phyloP scores from a whole-genome alignment of 352 stramenopile species.

The Aphanomyces euteiches region DNA sequence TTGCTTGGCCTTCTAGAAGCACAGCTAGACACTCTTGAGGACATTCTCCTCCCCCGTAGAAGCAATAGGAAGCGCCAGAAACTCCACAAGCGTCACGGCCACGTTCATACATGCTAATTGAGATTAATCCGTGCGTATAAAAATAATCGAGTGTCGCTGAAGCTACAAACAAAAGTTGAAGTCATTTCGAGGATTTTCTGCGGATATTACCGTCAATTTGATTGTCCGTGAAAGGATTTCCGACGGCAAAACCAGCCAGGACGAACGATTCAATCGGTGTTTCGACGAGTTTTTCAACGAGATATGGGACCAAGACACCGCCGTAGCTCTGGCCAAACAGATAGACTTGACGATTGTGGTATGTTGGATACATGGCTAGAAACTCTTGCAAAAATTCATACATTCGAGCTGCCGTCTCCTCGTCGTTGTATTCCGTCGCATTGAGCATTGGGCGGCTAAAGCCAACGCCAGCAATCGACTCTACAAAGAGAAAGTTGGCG shows the following conservation, averaged over 20 bases:
- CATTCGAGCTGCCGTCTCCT: not conserved
- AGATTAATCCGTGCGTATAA: conserved; percentile 73
- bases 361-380: conserved; percentile 52
- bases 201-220: not conserved
- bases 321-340: conserved; percentile 37
- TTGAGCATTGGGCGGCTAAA: conserved; percentile 57
- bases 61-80: conserved; percentile 35
- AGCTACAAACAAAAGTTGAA: not conserved
- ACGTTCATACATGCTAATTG: conserved; percentile 49
- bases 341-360: conserved; percentile 43
- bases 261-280: not conserved
- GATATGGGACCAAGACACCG: conserved; percentile 36
- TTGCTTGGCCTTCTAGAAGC: no score
- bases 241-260: conserved; percentile 64
- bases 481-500: conserved; percentile 85
- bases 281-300: conserved; percentile 11
- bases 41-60: not conserved
- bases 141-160: conserved; percentile 35
- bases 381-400: conserved; percentile 39
- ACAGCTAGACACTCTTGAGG: no score
- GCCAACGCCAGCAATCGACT: conserved; percentile 83
- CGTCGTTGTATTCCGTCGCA: conserved; percentile 38
- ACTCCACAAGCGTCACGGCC: conserved; percentile 48
- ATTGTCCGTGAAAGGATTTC: conserved; percentile 39
- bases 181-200: conserved; percentile 15